A percentile compares a stretch with the other conserved stretches of the same genome.
phyloP scores from a whole-genome alignment of 306 rosid species.

The Castanea crenata region DNA sequence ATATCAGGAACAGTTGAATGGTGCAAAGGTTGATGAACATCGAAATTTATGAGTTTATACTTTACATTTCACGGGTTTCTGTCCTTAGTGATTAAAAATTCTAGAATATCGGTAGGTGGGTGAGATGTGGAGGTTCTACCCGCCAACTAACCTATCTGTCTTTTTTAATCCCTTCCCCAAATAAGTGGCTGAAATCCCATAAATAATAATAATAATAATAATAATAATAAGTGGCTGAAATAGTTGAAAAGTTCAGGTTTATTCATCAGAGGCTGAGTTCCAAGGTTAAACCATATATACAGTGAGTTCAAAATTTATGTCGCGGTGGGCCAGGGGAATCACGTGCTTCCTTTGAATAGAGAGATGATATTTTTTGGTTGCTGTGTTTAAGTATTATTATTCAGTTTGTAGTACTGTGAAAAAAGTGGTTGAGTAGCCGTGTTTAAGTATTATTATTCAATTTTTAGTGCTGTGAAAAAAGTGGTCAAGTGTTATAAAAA shows the following conservation, averaged over 20 bases:
- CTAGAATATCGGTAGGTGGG: conserved; percentile 6
- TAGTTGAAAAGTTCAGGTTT: conserved; percentile 15
- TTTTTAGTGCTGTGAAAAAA: too few species aligned
- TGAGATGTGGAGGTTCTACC: conserved; percentile 10
- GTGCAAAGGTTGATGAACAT: background rate
- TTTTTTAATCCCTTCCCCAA: background rate
- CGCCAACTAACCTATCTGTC: conserved; percentile 22
- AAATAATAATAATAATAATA: too few species aligned
- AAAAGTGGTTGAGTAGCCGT: too few species aligned
- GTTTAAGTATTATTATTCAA: too few species aligned
- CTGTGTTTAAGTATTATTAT: too few species aligned
- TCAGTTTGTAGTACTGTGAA: too few species aligned
- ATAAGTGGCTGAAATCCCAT: background rate
- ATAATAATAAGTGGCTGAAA: background rate
- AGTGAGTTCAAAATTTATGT: background rate
- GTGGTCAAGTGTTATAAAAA: too few species aligned
- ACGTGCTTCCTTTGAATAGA: conserved; percentile 6
- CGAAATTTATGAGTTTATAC: conserved; percentile 11
- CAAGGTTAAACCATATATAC: background rate
- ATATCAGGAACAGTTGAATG: background rate
- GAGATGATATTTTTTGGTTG: background rate
- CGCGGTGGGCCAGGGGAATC: conserved; percentile 9
- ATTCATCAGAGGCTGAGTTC: background rate
- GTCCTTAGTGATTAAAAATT: conserved; percentile 14
- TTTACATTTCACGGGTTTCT: conserved; percentile 43